Evolutionary conservation across 2,329 filamentous ascomycete genomes (phyloP).

Genomic region (Aphanocladium album): DNA sequence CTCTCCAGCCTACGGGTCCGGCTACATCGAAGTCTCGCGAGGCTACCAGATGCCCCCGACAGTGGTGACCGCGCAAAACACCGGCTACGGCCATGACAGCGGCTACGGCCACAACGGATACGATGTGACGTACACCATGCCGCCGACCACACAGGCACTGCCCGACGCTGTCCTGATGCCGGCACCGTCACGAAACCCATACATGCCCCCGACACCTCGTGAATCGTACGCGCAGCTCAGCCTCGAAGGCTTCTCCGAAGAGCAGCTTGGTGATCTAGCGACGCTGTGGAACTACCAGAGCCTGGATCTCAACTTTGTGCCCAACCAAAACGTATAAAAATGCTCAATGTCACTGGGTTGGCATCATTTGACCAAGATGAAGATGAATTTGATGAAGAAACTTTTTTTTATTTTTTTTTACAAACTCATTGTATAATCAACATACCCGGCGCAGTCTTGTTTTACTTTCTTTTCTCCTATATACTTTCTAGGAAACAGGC

Average conservation of each 20-base stretch:
- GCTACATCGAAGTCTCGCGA: neutral
- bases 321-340: neutral
- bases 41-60: neutral
- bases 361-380: no score
- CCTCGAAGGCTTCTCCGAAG: conserved; percentile 27
- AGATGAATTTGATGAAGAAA: neutral
- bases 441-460: neutral
- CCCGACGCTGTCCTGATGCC: neutral
- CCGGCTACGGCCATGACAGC: no score
- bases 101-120: neutral
- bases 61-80: neutral
- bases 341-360: no score
- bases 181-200: conserved; percentile 4
- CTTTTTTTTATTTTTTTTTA: neutral
- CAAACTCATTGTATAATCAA: neutral
- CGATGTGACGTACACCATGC: conserved; percentile 3
- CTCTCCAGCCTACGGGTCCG: conserved; percentile 2
- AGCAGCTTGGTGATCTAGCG: conserved; percentile 29
- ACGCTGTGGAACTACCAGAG: conserved; percentile 30
- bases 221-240: conserved; percentile 14
- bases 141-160: neutral
- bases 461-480: neutral
- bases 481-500: neutral
- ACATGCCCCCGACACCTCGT: conserved; percentile 15
- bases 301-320: conserved; percentile 26